A percentile compares a stretch with the other conserved stretches of the same genome.
Conservation (phyloP, 2,329 filamentous ascomycete species). For the Apiospora phragmitis region DNA sequence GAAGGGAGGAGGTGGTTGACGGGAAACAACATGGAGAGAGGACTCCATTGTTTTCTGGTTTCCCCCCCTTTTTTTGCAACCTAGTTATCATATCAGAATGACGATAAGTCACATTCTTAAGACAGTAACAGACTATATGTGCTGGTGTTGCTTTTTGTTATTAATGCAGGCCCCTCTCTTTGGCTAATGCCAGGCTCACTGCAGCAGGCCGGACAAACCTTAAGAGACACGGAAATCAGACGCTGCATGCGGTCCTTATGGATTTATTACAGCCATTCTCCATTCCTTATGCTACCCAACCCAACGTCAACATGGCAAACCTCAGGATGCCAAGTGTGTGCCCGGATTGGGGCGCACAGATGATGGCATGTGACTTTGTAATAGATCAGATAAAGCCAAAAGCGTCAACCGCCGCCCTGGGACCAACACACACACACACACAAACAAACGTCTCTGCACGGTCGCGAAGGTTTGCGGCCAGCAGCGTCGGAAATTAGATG, state of each 20-base stretch:
- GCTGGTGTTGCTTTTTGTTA: neutral
- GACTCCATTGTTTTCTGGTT: constrained; percentile 1
- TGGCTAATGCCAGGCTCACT: neutral
- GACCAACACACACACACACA: neutral
- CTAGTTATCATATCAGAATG: neutral
- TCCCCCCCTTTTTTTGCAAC: neutral
- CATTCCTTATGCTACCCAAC: neutral
- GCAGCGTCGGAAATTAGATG: neutral
- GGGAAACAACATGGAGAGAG: neutral
- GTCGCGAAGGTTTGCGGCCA: neutral
- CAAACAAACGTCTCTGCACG: neutral
- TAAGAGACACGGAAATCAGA: neutral
- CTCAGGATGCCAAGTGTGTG: neutral
- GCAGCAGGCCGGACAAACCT: neutral
- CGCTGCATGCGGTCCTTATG: neutral
- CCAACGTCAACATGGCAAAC: neutral
- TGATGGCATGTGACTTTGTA: neutral
- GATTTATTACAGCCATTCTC: too few relatives aligned
- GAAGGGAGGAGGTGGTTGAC: neutral
- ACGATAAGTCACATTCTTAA: constrained; percentile 4
- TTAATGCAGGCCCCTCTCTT: neutral
- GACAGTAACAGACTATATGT: neutral
- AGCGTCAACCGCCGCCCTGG: neutral
- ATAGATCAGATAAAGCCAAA: neutral
- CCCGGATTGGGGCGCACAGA: neutral